phyloP scores from a whole-genome alignment of 2,329 filamentous ascomycete species.

The Botryotinia convoluta region DNA sequence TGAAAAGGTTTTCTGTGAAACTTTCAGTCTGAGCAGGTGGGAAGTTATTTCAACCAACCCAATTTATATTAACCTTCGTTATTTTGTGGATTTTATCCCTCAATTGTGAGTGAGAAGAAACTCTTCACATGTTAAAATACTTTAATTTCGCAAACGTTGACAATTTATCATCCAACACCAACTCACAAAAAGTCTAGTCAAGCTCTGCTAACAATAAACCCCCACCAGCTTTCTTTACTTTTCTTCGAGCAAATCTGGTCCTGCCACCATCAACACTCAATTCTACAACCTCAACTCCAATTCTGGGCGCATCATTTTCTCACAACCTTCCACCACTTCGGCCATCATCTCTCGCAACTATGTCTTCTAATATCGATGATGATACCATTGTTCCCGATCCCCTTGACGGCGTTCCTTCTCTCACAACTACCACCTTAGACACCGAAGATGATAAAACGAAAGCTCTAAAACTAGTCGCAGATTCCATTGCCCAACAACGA shows the following conservation, averaged over 20 bases:
- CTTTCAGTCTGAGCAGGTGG: background rate
- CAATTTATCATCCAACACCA: background rate
- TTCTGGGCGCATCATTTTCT: conserved; percentile 53
- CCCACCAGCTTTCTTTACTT: conserved; percentile 73
- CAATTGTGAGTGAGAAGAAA: conserved; percentile 1
- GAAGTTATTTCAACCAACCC: background rate
- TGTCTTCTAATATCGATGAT: conserved; percentile 38
- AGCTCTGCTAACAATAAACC: conserved; percentile 13
- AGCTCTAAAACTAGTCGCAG: conserved; percentile 71
- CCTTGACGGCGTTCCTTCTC: conserved; percentile 55
- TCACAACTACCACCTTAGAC: conserved; percentile 59
- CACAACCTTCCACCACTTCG: conserved; percentile 41
- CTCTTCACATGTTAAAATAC: conserved; percentile 1
- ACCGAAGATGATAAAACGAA: conserved; percentile 59
- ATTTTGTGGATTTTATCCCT: background rate
- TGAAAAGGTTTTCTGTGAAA: background rate
- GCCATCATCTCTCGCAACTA: conserved; percentile 41
- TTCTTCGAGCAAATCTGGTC: conserved; percentile 75
- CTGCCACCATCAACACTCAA: conserved; percentile 51
- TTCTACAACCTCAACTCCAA: conserved; percentile 63
- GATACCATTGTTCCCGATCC: conserved; percentile 39
- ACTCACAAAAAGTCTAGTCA: background rate
- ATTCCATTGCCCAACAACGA: conserved; percentile 79
- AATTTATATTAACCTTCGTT: background rate
- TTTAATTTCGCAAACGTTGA: background rate